Evolutionary conservation across 73 alveolate genomes (phyloP), one percentile per base, ranked within the genome.

Genomic region (Paramecium tetraurelia): DNA sequence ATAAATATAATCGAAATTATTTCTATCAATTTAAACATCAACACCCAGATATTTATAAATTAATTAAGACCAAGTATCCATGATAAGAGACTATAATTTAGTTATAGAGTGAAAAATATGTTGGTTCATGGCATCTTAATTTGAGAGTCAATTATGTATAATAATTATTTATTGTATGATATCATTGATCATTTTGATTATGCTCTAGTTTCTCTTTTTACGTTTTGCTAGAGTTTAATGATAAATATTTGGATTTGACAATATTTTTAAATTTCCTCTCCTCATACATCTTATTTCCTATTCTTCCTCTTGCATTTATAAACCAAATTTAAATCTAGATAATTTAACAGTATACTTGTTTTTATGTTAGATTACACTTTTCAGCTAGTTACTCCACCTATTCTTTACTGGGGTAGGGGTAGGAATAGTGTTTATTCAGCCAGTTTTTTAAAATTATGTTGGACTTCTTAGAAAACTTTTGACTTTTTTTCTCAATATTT

Each of bases 271-370:
- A 80, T 48, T 80, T 40, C 53, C 24, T 43, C 33, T 80, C 43
- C 18, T 43, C 57, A 41, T 80, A 80, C 46, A 27, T 24, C 27
- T 80, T 80, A 80, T 48, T 80, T 9, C 48, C 76, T 18, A 80
- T 80, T 46, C 90, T 41, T 22, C 90, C 90, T 18, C 90, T 40
- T 0, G 90, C 70, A 80, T 80, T 80, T 8, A 80, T 80, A 27
- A 80, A 80, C 90, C 90, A 80, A 12, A 80, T 80, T 80, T 80
- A 80, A 20, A 80, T 44, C 90, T 80, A 80, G 22, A 4, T 80
- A 22, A 20, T 43, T 20, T 21, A 22, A 2, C n/a, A 10, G 8
- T 80, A 31, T 80, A 80, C 90, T 44, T 80, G 29, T 48, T 80
- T 80, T 22, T 24, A 80, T 11, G 90, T 22, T 41, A 80, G 29